Evolutionary conservation across 2,329 filamentous ascomycete genomes (phyloP).

Genomic region (Venturia nashicola): DNA sequence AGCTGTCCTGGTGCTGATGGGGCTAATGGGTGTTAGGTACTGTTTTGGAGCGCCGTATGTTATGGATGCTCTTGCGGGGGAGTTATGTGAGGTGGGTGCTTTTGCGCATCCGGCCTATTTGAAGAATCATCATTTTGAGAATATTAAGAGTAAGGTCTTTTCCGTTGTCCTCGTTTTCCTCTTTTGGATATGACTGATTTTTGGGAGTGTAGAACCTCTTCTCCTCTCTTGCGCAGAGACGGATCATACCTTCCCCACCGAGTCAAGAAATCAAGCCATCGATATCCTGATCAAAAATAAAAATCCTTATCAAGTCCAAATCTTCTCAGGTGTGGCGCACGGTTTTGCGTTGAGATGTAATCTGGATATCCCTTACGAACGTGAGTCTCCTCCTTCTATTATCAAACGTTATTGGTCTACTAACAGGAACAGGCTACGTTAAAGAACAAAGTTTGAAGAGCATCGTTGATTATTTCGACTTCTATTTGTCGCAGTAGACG

Average conservation of each 20-base stretch:
- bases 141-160: constrained; percentile 20
- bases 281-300: constrained; percentile 29
- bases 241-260: constrained; percentile 31
- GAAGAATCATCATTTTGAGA: constrained; percentile 33
- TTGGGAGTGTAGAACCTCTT: constrained; percentile 20
- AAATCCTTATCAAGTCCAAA: constrained; percentile 22
- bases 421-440: constrained; percentile 11
- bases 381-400: constrained; percentile 14
- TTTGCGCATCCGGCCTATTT: constrained; percentile 40
- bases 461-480: constrained; percentile 16
- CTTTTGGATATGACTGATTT: neutral
- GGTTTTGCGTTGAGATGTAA: constrained; percentile 24
- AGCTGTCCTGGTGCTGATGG: neutral
- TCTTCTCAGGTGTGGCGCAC: constrained; percentile 23
- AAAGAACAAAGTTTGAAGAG: constrained; percentile 20
- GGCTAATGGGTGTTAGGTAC: constrained; percentile 12
- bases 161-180: neutral
- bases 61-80: constrained; percentile 27
- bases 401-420: neutral
- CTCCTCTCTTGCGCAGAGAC: constrained; percentile 35
- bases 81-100: constrained; percentile 30
- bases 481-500: constrained; percentile 11
- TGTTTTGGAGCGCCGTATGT: constrained; percentile 33
- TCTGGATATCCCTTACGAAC: constrained; percentile 32
- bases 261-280: constrained; percentile 27